These are phyloP conservation scores for Dictyostelium firmibasis DNA, from an alignment of 78 protist species.

Conservation along the genomic window DNA sequence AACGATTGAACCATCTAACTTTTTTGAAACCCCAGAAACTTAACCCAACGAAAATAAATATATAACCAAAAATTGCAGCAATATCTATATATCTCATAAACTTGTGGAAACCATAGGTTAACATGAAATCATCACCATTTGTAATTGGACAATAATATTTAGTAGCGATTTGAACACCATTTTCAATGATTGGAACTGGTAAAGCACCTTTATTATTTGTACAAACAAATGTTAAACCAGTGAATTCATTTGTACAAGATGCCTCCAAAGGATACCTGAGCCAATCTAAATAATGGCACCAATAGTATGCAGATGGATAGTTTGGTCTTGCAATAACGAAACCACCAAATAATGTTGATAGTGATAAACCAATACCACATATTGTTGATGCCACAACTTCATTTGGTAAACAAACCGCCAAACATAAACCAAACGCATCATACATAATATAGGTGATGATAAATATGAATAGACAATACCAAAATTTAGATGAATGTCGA, in stretches of 20 bases:
- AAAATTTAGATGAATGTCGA: slow-evolving; percentile 7
- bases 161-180: background rate
- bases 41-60: background rate
- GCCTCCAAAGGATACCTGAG: slow-evolving; percentile 67
- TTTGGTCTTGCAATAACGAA: slow-evolving; percentile 68
- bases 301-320: slow-evolving; percentile 30
- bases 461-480: slow-evolving; percentile 41
- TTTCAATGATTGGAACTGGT: background rate
- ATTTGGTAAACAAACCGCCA: slow-evolving; percentile 36
- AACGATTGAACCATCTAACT: slow-evolving; percentile 20
- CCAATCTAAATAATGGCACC: slow-evolving; percentile 43
- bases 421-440: slow-evolving; percentile 38
- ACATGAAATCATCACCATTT: slow-evolving; percentile 33
- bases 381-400: slow-evolving; percentile 68
- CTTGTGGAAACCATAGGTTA: slow-evolving; percentile 21
- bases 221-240: slow-evolving; percentile 11
- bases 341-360: slow-evolving; percentile 69
- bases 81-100: slow-evolving; percentile 10
- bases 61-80: slow-evolving; percentile 4
- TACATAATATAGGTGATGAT: slow-evolving; percentile 26
- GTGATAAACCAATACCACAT: slow-evolving; percentile 38
- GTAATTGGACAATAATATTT: slow-evolving; percentile 55
- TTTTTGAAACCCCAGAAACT: slow-evolving; percentile 10
- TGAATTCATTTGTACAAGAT: slow-evolving; percentile 21
- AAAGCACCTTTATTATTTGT: slow-evolving; percentile 63